Percentiles rank a stretch among this genome's conserved stretches.
Conservation (phyloP, 2,329 filamentous ascomycete species). For the Fusarium piperis region DNA sequence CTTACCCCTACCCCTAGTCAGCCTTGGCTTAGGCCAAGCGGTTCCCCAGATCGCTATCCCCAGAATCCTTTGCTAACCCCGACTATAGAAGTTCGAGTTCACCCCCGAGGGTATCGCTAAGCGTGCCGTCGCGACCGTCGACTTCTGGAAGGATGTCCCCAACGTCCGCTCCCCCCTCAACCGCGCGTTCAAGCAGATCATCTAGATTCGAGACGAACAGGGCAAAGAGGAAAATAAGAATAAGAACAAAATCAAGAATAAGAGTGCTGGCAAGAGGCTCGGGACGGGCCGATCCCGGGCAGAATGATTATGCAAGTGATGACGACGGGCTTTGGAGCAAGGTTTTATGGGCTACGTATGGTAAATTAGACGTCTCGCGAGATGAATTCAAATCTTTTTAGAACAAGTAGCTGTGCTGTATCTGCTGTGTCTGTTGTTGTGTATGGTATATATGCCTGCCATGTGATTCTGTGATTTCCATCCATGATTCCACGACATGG, state of each 20-base stretch:
- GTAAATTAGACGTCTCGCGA: conserved; percentile 39
- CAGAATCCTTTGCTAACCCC: conserved; percentile 48
- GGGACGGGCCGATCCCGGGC: conserved; percentile 20
- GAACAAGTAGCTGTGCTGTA: conserved; percentile 18
- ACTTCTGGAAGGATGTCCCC: conserved; percentile 95
- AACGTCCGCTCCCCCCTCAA: conserved; percentile 95
- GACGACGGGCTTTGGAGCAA: conserved; percentile 41
- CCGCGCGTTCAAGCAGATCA: conserved; percentile 96
- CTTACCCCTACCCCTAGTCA: neutral
- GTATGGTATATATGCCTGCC: conserved; percentile 7
- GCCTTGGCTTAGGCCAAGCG: neutral
- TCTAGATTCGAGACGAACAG: conserved; percentile 64
- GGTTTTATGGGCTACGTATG: conserved; percentile 32
- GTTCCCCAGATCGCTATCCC: neutral
- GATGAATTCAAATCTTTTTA: conserved; percentile 42
- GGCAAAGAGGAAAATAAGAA: conserved; percentile 23
- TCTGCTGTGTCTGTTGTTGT: conserved; percentile 1
- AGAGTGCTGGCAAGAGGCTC: conserved; percentile 13
- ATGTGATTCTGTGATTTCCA: conserved; percentile 3
- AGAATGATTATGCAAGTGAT: conserved; percentile 39
- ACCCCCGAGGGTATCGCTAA: conserved; percentile 96
- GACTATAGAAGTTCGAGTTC: conserved; percentile 93
- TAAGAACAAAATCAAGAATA: conserved; percentile 3
- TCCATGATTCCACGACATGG: conserved; percentile 5
- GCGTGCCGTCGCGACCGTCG: conserved; percentile 88